Conservation (phyloP, 2,329 filamentous ascomycete genomes). For the Simplicillium sp. region DNA sequence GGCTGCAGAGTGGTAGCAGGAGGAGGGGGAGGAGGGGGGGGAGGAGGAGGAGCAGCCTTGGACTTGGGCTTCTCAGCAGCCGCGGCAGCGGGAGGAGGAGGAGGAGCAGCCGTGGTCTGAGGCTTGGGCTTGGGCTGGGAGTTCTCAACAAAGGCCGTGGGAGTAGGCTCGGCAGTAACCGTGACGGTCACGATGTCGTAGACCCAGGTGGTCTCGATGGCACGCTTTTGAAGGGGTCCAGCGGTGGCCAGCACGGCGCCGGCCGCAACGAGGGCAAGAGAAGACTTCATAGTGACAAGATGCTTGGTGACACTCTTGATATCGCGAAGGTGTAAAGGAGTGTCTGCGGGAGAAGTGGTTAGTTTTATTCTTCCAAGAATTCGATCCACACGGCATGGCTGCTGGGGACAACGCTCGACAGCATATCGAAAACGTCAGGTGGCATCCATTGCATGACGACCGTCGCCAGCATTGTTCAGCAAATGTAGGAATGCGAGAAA, state of each 20-base stretch:
- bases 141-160: conserved; percentile 14
- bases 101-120: conserved; percentile 4
- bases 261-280: conserved; percentile 32
- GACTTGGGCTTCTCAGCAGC: conserved; percentile 15
- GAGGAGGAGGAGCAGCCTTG: conserved; percentile 8
- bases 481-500: not conserved
- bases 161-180: conserved; percentile 26
- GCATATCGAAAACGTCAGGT: no score
- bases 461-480: not conserved
- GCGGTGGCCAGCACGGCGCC: conserved; percentile 36
- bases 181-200: conserved; percentile 33
- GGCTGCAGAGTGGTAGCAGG: conserved; percentile 4
- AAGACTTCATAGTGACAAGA: conserved; percentile 38
- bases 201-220: conserved; percentile 28
- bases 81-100: conserved; percentile 17
- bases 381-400: not conserved
- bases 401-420: not conserved
- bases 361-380: conserved; percentile 8
- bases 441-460: not conserved
- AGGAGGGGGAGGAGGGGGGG: conserved; percentile 4
- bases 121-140: conserved; percentile 8
- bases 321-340: conserved; percentile 2
- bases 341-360: conserved; percentile 4
- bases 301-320: conserved; percentile 1
- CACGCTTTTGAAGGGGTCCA: conserved; percentile 30